Percentiles rank a stretch among this genome's conserved stretches.
These are phyloP conservation scores for Citrus cavaleriei DNA, from an alignment of 345 rosid species.

Conservation along the genomic window DNA sequence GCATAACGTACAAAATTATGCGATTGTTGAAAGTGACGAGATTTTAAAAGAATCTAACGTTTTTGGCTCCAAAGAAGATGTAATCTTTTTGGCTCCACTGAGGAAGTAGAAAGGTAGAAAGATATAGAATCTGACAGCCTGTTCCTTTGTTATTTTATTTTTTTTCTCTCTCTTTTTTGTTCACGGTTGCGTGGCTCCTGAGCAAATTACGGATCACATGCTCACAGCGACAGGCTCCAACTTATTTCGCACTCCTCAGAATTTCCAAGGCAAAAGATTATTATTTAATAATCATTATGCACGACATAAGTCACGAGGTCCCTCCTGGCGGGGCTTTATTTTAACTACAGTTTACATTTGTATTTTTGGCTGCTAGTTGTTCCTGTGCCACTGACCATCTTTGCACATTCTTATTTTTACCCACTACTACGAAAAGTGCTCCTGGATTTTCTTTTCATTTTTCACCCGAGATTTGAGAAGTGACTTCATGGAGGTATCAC, in stretches of 20 bases:
- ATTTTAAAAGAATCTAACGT: no score
- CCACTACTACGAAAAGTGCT: neutral
- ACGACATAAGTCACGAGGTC: neutral
- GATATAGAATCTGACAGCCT: neutral
- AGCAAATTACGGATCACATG: neutral
- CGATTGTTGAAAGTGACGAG: no score
- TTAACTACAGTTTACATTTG: no score
- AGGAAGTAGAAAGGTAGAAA: no score
- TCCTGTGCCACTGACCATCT: neutral
- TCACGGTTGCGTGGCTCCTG: neutral
- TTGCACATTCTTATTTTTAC: neutral
- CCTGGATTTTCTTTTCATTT: no score
- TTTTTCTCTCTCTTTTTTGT: accelerated
- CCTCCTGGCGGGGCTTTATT: neutral
- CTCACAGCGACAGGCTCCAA: neutral
- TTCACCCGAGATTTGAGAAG: neutral
- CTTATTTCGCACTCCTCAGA: neutral
- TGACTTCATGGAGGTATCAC: neutral
- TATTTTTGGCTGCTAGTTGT: neutral
- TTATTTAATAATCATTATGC: neutral
- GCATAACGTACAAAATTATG: no score
- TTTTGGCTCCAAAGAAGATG: no score
- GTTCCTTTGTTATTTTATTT: neutral
- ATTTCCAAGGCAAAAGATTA: neutral
- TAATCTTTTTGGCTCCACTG: no score